Conservation (phyloP, 495 filamentous ascomycete genomes). For the Penicillium crystallinum region DNA sequence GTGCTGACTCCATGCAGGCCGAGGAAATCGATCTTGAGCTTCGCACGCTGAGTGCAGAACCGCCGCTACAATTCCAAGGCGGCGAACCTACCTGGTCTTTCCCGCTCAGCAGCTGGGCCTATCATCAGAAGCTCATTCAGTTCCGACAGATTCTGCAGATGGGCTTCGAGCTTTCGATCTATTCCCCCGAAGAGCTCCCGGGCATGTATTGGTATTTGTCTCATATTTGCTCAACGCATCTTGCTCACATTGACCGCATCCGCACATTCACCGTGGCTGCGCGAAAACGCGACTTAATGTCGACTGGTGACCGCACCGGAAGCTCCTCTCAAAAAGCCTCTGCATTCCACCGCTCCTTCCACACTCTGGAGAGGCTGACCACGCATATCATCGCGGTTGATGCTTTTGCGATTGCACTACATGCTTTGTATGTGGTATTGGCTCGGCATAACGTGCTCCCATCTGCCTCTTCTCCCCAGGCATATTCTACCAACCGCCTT, state of each 20-base stretch:
- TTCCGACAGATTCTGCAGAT: conserved; percentile 87
- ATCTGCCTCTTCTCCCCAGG: conserved; percentile 47
- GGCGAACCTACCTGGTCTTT: conserved; percentile 53
- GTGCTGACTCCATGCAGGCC: conserved; percentile 36
- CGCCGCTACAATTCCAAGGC: conserved; percentile 44
- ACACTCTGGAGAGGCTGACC: conserved; percentile 54
- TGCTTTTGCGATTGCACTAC: conserved; percentile 65
- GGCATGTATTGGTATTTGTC: conserved; percentile 82
- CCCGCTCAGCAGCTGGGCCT: conserved; percentile 83
- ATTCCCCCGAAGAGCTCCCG: conserved; percentile 77
- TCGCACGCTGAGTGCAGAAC: conserved; percentile 56
- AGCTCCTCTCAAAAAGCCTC: conserved; percentile 21
- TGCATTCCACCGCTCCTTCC: conserved; percentile 49
- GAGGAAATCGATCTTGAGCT: conserved; percentile 74
- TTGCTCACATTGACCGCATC: conserved; percentile 64
- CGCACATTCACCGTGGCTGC: conserved; percentile 50
- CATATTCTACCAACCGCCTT: conserved; percentile 64
- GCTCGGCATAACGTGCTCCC: conserved; percentile 54
- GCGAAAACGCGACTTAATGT: conserved; percentile 26
- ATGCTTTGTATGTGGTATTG: conserved; percentile 62
- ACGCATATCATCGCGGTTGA: conserved; percentile 65
- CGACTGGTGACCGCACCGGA: not conserved
- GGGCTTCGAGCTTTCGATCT: conserved; percentile 92
- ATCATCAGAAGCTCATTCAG: conserved; percentile 78
- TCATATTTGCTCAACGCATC: conserved; percentile 45